Evolutionary conservation across 345 rosid genomes (phyloP).

Genomic region (Boechera retrofracta): DNA sequence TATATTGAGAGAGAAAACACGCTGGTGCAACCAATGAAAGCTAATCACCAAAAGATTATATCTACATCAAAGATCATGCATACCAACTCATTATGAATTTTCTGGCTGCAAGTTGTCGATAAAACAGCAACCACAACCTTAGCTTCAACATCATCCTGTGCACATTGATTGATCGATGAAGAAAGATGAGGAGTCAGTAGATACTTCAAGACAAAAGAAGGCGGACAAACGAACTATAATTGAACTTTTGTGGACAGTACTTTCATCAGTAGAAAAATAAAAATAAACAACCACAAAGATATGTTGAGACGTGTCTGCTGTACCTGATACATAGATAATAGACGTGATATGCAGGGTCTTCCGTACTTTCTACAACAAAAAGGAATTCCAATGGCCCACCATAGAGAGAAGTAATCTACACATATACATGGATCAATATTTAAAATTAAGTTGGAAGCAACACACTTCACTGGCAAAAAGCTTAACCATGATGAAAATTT

Average conservation of each 20-base stretch:
- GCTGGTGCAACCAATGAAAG: too few species aligned
- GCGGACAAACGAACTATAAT: not conserved
- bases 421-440: conserved; percentile 4
- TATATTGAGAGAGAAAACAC: not conserved
- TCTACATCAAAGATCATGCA: conserved; percentile 41
- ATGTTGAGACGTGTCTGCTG: conserved; percentile 4
- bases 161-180: conserved; percentile 13
- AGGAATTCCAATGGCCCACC: conserved; percentile 96
- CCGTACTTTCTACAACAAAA: conserved; percentile 88
- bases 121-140: conserved; percentile 83
- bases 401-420: conserved; percentile 95
- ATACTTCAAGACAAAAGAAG: conserved; percentile 24
- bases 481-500: not conserved
- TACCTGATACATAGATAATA: conserved; percentile 77
- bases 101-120: conserved; percentile 97
- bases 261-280: not conserved
- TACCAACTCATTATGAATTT: conserved; percentile 98
- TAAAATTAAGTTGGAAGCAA: conserved; percentile 12
- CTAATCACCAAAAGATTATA: too few species aligned
- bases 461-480: not conserved
- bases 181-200: conserved; percentile 31
- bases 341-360: conserved; percentile 90
- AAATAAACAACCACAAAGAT: not conserved
- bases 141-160: conserved; percentile 83
- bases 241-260: not conserved